Evolutionary conservation across 495 filamentous ascomycete species (phyloP).

Genomic region (Tuber aestivum): DNA sequence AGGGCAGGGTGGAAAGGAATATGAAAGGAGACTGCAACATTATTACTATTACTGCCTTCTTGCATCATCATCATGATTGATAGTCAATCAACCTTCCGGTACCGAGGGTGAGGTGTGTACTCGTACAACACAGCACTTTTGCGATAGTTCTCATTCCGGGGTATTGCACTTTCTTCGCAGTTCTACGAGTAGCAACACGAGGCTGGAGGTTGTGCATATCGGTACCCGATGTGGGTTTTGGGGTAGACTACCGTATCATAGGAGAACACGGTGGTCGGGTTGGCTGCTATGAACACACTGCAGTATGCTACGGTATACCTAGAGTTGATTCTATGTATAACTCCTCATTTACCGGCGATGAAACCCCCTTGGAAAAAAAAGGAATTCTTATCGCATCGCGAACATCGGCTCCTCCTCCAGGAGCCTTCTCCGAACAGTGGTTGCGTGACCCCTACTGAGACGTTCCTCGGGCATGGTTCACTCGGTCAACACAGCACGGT

Average conservation of each 20-base stretch:
- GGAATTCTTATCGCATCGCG: not conserved
- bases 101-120: not conserved
- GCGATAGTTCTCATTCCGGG: not conserved
- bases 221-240: not conserved
- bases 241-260: constrained; percentile 1
- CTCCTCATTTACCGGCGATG: not conserved
- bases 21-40: not conserved
- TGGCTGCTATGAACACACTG: not conserved
- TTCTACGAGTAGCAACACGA: not conserved
- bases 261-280: not conserved
- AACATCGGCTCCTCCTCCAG: not conserved
- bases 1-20: not conserved
- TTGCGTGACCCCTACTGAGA: not conserved
- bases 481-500: not conserved
- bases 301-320: not conserved
- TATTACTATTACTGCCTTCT: too few species aligned
- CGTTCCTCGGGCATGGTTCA: not conserved
- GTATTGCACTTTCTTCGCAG: not conserved
- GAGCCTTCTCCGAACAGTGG: not conserved
- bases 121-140: not conserved
- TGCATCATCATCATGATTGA: not conserved
- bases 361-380: not conserved
- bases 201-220: not conserved
- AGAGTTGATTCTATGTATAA: not conserved
- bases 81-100: not conserved